phyloP scores from a whole-genome alignment of 345 rosid genomes.

The Eucalyptus virginea region DNA sequence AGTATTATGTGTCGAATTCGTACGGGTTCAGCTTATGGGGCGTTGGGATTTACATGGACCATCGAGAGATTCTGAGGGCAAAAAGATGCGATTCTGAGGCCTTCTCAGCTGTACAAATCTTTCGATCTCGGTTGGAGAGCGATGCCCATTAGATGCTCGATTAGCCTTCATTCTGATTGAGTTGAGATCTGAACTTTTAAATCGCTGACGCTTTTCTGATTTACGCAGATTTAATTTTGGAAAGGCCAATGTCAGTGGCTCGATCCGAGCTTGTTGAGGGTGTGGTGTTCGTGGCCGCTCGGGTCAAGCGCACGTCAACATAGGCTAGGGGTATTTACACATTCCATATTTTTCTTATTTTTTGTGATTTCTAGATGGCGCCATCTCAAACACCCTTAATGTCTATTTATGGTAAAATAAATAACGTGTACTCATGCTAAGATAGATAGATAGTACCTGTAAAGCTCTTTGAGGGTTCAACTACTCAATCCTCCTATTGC shows the following conservation, averaged over 20 bases:
- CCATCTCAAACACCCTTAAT: not conserved
- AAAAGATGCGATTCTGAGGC: not conserved
- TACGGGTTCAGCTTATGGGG: not conserved
- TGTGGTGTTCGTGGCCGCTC: not conserved
- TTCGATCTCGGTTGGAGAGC: not conserved
- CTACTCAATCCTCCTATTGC: not conserved
- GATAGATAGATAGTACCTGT: not conserved
- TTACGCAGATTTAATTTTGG: not conserved
- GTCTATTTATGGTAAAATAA: not conserved
- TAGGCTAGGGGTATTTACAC: not conserved
- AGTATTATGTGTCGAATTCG: not conserved
- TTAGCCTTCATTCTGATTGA: not conserved
- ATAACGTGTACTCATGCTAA: not conserved
- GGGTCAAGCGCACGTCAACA: not conserved
- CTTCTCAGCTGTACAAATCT: not conserved
- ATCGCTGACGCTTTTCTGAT: not conserved
- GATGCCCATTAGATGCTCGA: not conserved
- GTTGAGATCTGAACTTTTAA: not conserved
- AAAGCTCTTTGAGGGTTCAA: not conserved
- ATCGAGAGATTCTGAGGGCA: not conserved
- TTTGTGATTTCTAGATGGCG: not conserved
- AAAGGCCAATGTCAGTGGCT: not conserved
- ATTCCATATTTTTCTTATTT: not conserved
- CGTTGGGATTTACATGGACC: not conserved
- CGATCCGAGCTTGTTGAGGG: not conserved